Conservation (phyloP, 2,329 filamentous ascomycete genomes). For the Sporothrix curviconia region DNA sequence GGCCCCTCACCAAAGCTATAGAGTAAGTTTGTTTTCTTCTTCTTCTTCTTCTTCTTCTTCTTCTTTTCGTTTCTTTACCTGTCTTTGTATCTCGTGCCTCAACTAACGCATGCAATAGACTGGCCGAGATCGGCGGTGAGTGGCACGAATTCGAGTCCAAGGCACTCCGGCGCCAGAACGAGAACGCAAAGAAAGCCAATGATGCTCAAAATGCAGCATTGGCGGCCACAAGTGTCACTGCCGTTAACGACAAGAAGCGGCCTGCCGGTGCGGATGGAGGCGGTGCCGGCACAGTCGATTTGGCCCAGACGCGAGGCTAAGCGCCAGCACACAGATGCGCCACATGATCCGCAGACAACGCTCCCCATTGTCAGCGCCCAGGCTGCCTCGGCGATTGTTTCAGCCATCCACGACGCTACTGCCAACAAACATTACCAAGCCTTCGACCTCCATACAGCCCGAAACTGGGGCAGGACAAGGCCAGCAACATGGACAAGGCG, state of each 20-base stretch:
- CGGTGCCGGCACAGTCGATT: neutral
- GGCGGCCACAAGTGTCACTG: too few relatives aligned
- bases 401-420: neutral
- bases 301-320: conserved; percentile 18
- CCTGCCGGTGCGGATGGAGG: conserved; percentile 6
- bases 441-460: too few relatives aligned
- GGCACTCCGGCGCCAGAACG: conserved; percentile 82
- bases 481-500: too few relatives aligned
- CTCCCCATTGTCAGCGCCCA: neutral
- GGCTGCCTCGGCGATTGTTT: neutral
- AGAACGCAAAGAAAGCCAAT: conserved; percentile 52
- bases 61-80: conserved; percentile 22
- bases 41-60: neutral
- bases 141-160: conserved; percentile 99
- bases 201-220: conserved; percentile 35
- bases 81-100: too few relatives aligned
- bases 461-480: too few relatives aligned
- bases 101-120: conserved; percentile 36
- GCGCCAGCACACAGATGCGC: conserved; percentile 23
- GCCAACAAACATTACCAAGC: too few relatives aligned
- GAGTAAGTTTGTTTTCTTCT: conserved; percentile 54
- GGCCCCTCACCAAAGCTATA: conserved; percentile 63
- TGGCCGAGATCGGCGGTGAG: conserved; percentile 78
- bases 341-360: too few relatives aligned
- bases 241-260: conserved; percentile 26